phyloP scores from a whole-genome alignment of 2,329 filamentous ascomycete species.

The Penicillium sp. region DNA sequence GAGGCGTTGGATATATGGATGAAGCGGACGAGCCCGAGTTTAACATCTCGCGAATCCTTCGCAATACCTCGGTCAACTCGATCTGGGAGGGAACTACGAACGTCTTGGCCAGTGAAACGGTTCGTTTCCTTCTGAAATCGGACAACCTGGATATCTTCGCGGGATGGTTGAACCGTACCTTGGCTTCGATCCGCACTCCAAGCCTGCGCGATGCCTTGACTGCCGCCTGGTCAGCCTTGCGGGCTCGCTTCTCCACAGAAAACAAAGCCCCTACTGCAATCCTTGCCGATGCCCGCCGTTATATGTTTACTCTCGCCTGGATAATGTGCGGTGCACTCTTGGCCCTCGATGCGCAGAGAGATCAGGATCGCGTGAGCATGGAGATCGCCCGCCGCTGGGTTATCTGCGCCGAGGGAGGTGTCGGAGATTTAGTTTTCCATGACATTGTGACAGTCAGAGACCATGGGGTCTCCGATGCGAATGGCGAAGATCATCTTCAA shows the following conservation, averaged over 20 bases:
- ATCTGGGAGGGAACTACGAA: constrained; percentile 75
- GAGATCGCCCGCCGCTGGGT: constrained; percentile 42
- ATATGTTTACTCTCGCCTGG: constrained; percentile 38
- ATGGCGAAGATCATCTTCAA: constrained; percentile 16
- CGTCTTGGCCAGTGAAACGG: constrained; percentile 59
- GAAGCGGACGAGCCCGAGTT: constrained; percentile 55
- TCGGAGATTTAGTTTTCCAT: constrained; percentile 29
- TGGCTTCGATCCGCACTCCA: constrained; percentile 13
- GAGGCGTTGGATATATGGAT: constrained; percentile 42
- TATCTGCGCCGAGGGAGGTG: constrained; percentile 28
- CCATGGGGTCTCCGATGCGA: not conserved
- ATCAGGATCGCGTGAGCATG: constrained; percentile 29
- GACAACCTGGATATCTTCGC: constrained; percentile 32
- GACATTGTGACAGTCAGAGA: constrained; percentile 18
- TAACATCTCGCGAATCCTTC: constrained; percentile 65
- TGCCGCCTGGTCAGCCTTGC: constrained; percentile 19
- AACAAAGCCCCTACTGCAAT: constrained; percentile 16
- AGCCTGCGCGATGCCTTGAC: constrained; percentile 8
- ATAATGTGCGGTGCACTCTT: constrained; percentile 37
- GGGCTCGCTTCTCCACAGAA: constrained; percentile 11
- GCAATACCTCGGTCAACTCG: constrained; percentile 56
- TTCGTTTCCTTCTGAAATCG: constrained; percentile 34
- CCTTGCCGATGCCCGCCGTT: constrained; percentile 32
- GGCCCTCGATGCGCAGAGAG: constrained; percentile 39
- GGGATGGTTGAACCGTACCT: constrained; percentile 44